Base-by-base conservation (phyloP, 176 grass and related monocot genomes). In the Cenchrus fungigraminus region DNA sequence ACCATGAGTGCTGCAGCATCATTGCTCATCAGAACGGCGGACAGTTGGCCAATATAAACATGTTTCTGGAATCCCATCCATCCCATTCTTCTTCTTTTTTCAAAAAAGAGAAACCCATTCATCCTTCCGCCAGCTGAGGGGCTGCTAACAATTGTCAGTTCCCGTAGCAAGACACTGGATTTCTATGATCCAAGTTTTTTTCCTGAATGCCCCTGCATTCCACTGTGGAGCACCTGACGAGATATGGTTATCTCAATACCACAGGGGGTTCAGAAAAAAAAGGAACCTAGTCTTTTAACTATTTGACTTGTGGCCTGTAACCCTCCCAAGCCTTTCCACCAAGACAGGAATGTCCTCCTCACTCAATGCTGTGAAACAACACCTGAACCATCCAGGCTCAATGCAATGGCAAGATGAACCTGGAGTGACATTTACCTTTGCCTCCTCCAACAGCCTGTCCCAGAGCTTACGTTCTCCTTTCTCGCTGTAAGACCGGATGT, bases 341-440 rank as follows among this genome's bases (percentile, higher is more conserved):
- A 99, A 83, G 50, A 99, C 52, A 76, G 93, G 91, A 66, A 99
- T 88, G 87, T 99, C 97, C 11, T 91, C 67, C 86, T 94, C 90
- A 12, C 74, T 92, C 65, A 96, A 88, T 56, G 91, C 87, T 70
- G 93, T 84, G 80, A 99, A 99, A 76, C 93, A 99, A 72, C 89
- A 92, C 59, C 90, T 92, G 81, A 96, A 99, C 97, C 97, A 99
- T 71, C 97, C 97, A 69, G 89, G 93, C 68, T 99, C 97, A 42
- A 99, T 99, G 80, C 93, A 99, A 87, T 99, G 97, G 76, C 97
- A 99, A 67, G 97, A 90, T 81, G 92, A 96, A 56, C 97, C 91
- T 77, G 93, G 93, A 52, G 91, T 99, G 5, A 84, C 57, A 88
- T 99, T 99, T 34, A 99, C 70, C 93, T 92, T 99, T 12, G 93